phyloP scores from a whole-genome alignment of 345 rosid species.

The Ceriops tagal region DNA sequence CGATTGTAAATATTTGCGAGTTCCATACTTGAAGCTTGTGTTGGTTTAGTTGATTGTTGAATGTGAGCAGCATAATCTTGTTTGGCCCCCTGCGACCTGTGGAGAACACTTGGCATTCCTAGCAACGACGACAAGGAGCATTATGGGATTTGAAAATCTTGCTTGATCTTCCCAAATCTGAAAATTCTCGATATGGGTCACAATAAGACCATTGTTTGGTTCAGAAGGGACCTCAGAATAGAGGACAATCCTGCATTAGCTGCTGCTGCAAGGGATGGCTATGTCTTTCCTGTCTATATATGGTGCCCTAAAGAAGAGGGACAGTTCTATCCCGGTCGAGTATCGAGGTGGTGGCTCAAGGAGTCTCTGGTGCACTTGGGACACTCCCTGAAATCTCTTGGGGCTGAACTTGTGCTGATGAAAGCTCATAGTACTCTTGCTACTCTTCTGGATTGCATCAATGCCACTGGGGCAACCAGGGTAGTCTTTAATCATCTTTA shows the following conservation, averaged over 20 bases:
- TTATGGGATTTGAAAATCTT: neutral
- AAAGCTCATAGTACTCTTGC: conserved; percentile 61
- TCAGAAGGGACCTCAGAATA: conserved; percentile 90
- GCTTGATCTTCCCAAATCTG: conserved; percentile 12
- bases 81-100: neutral
- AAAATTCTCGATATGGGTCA: conserved; percentile 32
- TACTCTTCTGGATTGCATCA: conserved; percentile 67
- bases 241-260: conserved; percentile 99
- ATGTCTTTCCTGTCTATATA: conserved; percentile 69
- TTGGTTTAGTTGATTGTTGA: conserved; percentile 10
- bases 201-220: conserved; percentile 80
- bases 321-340: conserved; percentile 86
- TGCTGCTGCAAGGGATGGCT: conserved; percentile 76
- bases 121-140: conserved; percentile 4
- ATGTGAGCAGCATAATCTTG: neutral
- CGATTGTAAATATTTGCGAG: conserved; percentile 1
- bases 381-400: conserved; percentile 68
- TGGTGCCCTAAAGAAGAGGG: conserved; percentile 96
- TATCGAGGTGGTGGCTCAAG: conserved; percentile 98
- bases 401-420: conserved; percentile 65
- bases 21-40: neutral
- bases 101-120: conserved; percentile 4
- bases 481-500: conserved; percentile 84
- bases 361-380: conserved; percentile 66
- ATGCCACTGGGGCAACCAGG: conserved; percentile 58